A percentile compares a stretch with the other conserved stretches of the same genome.
Conservation (phyloP, 2,329 filamentous ascomycete species). For the Chlorencoelia australis region DNA sequence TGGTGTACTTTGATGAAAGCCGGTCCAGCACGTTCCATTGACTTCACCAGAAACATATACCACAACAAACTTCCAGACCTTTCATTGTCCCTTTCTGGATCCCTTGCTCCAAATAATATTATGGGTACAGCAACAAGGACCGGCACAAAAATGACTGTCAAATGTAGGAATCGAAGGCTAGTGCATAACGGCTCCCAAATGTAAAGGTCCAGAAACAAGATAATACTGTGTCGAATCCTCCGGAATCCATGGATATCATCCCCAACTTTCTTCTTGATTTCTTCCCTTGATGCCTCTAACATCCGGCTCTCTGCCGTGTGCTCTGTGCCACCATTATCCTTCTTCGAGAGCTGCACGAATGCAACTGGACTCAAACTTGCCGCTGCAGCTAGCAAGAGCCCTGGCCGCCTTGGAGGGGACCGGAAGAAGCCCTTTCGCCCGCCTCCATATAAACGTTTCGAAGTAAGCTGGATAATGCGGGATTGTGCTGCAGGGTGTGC, state of each 20-base stretch:
- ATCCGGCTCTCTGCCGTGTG: conserved; percentile 76
- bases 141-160: conserved; percentile 82
- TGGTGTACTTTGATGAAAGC: conserved; percentile 86
- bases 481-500: conserved; percentile 23
- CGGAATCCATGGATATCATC: conserved; percentile 50
- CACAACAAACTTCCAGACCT: conserved; percentile 81
- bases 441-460: conserved; percentile 11
- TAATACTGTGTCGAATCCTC: conserved; percentile 46
- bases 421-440: conserved; percentile 8
- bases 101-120: conserved; percentile 66
- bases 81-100: conserved; percentile 59
- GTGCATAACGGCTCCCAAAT: conserved; percentile 84
- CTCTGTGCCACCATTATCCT: conserved; percentile 42
- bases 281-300: conserved; percentile 70
- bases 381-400: conserved; percentile 18
- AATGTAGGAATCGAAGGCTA: conserved; percentile 74
- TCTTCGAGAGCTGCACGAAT: conserved; percentile 48
- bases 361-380: conserved; percentile 39
- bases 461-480: conserved; percentile 9
- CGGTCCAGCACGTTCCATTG: conserved; percentile 89
- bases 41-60: conserved; percentile 77
- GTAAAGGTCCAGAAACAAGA: conserved; percentile 60
- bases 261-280: conserved; percentile 61
- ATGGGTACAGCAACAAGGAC: conserved; percentile 71
- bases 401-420: conserved; percentile 8